Percentiles rank a stretch among this genome's conserved stretches.
phyloP scores from a whole-genome alignment of 169 alveolate genomes.

The Eimeria maxima region DNA sequence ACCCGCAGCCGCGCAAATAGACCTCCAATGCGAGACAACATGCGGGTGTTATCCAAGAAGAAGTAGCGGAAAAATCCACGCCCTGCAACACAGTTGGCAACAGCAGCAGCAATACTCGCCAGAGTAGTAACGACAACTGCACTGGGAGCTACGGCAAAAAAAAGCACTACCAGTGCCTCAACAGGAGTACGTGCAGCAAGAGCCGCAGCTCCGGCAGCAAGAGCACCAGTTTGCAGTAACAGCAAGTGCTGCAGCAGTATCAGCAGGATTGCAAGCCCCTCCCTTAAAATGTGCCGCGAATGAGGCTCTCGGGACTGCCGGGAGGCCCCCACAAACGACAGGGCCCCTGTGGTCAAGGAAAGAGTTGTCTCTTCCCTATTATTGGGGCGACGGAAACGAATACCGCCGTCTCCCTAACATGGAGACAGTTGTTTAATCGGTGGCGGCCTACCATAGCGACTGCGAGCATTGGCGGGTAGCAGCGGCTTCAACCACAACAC shows the following conservation, averaged over 20 bases:
- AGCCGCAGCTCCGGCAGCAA: not conserved
- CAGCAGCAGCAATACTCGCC: slow-evolving; percentile 15
- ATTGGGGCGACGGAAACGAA: not conserved
- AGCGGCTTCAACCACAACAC: not conserved
- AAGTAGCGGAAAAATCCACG: not conserved
- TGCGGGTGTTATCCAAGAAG: not conserved
- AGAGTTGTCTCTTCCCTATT: not conserved
- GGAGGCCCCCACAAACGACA: not conserved
- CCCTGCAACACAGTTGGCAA: not conserved
- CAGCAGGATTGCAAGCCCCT: not conserved
- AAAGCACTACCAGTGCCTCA: not conserved
- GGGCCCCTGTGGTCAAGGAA: not conserved
- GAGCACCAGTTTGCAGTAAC: not conserved
- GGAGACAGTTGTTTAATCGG: not conserved
- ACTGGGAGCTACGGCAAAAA: not conserved
- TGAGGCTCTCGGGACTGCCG: not conserved
- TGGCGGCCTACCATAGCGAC: not conserved
- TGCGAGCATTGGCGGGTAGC: not conserved
- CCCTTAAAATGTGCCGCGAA: not conserved
- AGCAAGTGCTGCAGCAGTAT: not conserved
- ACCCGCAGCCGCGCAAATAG: not conserved
- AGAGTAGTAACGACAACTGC: not conserved
- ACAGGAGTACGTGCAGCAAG: not conserved
- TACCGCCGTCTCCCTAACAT: not conserved
- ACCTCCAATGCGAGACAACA: slow-evolving; percentile 1